Percentiles rank a stretch among this genome's conserved stretches.
Conservation (phyloP, 164 flowering plant genomes). For the Tetrastigma voinierianum region DNA sequence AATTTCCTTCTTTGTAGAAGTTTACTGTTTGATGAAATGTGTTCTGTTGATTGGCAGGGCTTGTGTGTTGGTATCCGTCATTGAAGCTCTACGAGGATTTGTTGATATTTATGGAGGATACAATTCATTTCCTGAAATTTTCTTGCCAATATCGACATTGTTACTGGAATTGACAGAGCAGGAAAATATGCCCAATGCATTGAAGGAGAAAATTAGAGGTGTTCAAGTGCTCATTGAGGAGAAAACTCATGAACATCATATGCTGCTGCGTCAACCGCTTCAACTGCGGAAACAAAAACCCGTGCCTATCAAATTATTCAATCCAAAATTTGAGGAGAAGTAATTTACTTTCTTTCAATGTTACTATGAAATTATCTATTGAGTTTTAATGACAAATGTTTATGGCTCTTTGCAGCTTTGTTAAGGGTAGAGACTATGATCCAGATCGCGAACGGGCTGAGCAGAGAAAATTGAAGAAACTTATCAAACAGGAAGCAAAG, state of each 20-base stretch:
- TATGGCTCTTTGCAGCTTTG: constrained; percentile 60
- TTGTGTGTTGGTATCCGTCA: constrained; percentile 49
- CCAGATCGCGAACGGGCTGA: constrained; percentile 87
- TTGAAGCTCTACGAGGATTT: constrained; percentile 72
- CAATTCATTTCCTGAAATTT: constrained; percentile 85
- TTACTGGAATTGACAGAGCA: constrained; percentile 50
- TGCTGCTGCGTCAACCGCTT: constrained; percentile 65
- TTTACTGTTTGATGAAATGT: background rate
- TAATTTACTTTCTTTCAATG: constrained; percentile 19
- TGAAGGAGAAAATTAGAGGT: constrained; percentile 45
- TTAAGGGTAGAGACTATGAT: constrained; percentile 98
- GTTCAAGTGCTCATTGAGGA: constrained; percentile 44
- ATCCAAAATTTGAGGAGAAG: constrained; percentile 92
- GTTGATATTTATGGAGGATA: constrained; percentile 48
- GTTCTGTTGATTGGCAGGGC: constrained; percentile 58
- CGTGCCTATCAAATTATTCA: constrained; percentile 58
- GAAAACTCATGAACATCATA: constrained; percentile 48
- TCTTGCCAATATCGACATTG: constrained; percentile 56
- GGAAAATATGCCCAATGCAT: constrained; percentile 41
- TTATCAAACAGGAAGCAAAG: constrained; percentile 57
- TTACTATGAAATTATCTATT: background rate
- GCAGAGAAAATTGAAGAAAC: constrained; percentile 67
- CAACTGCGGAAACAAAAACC: constrained; percentile 85
- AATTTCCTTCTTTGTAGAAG: no score
- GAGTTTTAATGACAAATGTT: background rate